phyloP scores from a whole-genome alignment of 257 asterid species.

The Ballota nigra region DNA sequence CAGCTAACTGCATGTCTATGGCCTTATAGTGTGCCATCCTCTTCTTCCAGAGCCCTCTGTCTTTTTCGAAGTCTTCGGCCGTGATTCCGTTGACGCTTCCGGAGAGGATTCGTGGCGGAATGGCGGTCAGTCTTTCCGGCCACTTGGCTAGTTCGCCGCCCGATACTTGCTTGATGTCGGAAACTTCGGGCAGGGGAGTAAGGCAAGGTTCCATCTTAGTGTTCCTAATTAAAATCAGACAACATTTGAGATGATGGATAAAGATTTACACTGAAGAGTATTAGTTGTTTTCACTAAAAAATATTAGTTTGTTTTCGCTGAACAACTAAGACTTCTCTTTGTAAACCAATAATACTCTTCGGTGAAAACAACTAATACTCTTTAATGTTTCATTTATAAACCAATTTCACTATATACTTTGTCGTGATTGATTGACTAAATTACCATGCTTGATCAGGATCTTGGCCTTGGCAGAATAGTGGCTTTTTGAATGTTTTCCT shows the following conservation, averaged over 20 bases:
- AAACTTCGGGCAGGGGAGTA: constrained; percentile 80
- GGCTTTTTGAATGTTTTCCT: constrained; percentile 69
- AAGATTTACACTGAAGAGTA: no score
- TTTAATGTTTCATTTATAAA: no score
- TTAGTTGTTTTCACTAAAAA: no score
- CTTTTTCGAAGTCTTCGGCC: constrained; percentile 41
- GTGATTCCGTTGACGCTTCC: constrained; percentile 59
- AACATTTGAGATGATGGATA: not conserved
- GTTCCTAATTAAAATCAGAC: constrained; percentile 44
- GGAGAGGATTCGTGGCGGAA: constrained; percentile 72
- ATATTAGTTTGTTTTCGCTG: no score
- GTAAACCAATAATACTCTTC: no score
- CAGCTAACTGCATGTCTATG: constrained; percentile 71
- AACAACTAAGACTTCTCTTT: no score
- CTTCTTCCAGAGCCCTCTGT: constrained; percentile 64
- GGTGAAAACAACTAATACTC: no score
- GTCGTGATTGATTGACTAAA: not conserved
- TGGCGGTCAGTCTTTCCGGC: constrained; percentile 73
- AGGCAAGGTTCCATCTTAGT: constrained; percentile 83
- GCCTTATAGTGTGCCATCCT: constrained; percentile 68
- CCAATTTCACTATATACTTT: not conserved
- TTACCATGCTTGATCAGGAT: constrained; percentile 86
- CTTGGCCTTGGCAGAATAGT: constrained; percentile 56
- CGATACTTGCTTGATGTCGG: constrained; percentile 52
- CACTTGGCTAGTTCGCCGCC: constrained; percentile 71